Evolutionary conservation across 2,329 filamentous ascomycete species (phyloP).

Genomic region (Phyllosticta ampelicida): DNA sequence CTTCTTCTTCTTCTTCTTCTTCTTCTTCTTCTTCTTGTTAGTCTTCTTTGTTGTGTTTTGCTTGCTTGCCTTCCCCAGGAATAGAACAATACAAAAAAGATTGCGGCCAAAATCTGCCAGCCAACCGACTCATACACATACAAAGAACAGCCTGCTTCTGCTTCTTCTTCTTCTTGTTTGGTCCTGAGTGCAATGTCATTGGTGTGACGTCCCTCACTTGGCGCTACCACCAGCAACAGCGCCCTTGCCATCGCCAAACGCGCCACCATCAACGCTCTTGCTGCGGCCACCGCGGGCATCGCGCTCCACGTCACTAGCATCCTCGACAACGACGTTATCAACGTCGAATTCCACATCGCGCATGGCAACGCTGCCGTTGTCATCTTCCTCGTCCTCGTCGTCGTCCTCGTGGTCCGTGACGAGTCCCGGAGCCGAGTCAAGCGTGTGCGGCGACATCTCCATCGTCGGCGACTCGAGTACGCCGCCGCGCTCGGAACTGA

Average conservation of each 20-base stretch:
- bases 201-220: too few relatives aligned
- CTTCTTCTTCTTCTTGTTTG: neutral
- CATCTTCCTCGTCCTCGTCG: conserved; percentile 32
- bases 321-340: conserved; percentile 28
- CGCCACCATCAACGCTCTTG: conserved; percentile 4
- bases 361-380: conserved; percentile 17
- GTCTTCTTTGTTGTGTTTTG: too few relatives aligned
- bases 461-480: conserved; percentile 14
- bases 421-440: conserved; percentile 39
- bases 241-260: neutral
- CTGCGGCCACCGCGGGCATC: conserved; percentile 9
- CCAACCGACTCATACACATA: too few relatives aligned
- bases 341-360: conserved; percentile 20
- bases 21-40: too few relatives aligned
- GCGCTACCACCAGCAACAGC: neutral
- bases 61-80: too few relatives aligned
- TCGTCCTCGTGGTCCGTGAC: conserved; percentile 42
- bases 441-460: conserved; percentile 36
- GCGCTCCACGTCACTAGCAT: conserved; percentile 29
- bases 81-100: too few relatives aligned
- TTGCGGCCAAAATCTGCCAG: too few relatives aligned
- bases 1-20: too few relatives aligned
- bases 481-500: conserved; percentile 4
- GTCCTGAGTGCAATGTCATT: too few relatives aligned
- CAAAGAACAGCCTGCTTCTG: too few relatives aligned